Evolutionary conservation across 805 yeast genomes (phyloP), one percentile per base, ranked within the genome.

Genomic region (Candida montana): DNA sequence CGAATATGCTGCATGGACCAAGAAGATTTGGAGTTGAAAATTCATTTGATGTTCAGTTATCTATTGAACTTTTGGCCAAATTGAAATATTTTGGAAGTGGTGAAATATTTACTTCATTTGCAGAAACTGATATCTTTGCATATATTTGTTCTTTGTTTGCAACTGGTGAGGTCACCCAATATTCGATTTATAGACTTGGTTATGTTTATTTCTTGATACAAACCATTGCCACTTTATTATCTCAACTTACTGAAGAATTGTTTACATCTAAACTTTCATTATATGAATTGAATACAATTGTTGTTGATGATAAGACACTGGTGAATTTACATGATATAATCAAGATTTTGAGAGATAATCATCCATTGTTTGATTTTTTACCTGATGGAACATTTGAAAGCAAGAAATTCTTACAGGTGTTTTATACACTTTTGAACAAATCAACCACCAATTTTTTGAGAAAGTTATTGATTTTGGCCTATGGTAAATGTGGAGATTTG

Each of bases 361-460:
- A 55, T 41, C 60, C 61, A 5, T 34, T 53, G 3, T 57, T 57
- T 44, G 55, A 54, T 8, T 35, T 42, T 3, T 48, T 68, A 3
- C 55, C 63, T 33, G 61, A 58, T 21, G 58, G 50, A 13, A 44
- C 47, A 0, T 44, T 50, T 43, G 57, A 42, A 50, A 52, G 49
- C 17, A 37, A 28, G 3, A 45, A 36, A 10, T 63, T 69, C 42
- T 68, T 77, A 0, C 40, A 55, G 24, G 64, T 74, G 2, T 46
- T 81, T 3, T 77, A 69, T 51, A 65, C 81, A 0, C 68, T 83
- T 75, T 35, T 81, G 17, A 56, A 72, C n/a, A 78, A 75, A 51
- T 59, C 79, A 2, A 57, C 72, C 8, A 74, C 83, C 0, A 87
- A 89, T 17, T 85, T 81, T 49, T 64, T 85, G 40, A 67, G 95